These are phyloP conservation scores for Cynanchum wilfordii DNA, from an alignment of 257 asterid species.

Conservation along the genomic window DNA sequence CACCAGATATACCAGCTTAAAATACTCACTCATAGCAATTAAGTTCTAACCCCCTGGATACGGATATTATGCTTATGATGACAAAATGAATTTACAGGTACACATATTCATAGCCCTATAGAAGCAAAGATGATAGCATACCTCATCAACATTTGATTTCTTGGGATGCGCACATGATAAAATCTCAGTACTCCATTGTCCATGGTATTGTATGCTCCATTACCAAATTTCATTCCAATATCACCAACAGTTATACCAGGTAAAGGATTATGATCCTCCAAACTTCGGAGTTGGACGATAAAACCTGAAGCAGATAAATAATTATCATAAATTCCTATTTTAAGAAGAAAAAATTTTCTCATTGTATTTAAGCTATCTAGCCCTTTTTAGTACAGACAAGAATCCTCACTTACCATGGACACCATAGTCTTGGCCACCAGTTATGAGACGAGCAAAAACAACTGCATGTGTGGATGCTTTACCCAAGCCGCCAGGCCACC, in stretches of 20 bases:
- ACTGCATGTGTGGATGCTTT: conserved; percentile 91
- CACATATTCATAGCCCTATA: not conserved
- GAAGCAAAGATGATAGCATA: conserved; percentile 17
- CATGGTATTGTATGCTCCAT: conserved; percentile 95
- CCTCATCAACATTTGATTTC: conserved; percentile 98
- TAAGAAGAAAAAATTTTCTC: not conserved
- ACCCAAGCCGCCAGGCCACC: conserved; percentile 99
- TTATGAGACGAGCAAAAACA: conserved; percentile 84
- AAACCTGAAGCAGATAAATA: conserved; percentile 43
- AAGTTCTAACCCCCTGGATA: not conserved
- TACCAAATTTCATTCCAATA: conserved; percentile 96
- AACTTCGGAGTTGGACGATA: conserved; percentile 81
- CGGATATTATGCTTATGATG: not conserved
- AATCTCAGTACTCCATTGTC: conserved; percentile 93
- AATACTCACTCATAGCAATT: not conserved
- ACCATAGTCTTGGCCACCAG: conserved; percentile 79
- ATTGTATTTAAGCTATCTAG: not conserved
- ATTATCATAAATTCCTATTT: not conserved
- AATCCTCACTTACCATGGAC: conserved; percentile 56
- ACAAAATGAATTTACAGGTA: not conserved
- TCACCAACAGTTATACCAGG: conserved; percentile 93
- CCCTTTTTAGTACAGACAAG: not conserved
- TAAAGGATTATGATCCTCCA: conserved; percentile 88
- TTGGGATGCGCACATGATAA: conserved; percentile 89
- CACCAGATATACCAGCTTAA: not conserved